Evolutionary conservation across 768 basidiomycete genomes (phyloP), one percentile per base, ranked within the genome.

Genomic region (Russula abietina): DNA sequence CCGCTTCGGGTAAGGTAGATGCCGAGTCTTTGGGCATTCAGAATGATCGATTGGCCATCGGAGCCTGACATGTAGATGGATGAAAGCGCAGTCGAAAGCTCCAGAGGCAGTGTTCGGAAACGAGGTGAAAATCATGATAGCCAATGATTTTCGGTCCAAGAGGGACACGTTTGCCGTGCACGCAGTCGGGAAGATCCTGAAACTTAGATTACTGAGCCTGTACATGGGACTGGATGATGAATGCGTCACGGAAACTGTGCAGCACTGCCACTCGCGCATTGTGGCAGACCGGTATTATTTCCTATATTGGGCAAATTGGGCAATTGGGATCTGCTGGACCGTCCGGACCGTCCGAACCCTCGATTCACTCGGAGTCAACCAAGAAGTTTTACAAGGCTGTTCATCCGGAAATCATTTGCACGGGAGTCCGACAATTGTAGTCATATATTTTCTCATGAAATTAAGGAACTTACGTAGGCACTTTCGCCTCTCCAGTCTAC

Each of bases 321-420:
- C n/a, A n/a, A 22, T 2, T 14, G 32, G 26, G 41, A 6, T 33
- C 33, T 19, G 17, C n/a, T 36, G 24, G 43, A 7, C n/a, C 3
- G 49, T 11, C 9, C 49, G 12, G 30, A n/a, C n/a, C 22, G 22
- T 22, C n/a, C 10, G 33, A 1, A 3, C 10, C 33, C 12, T 12
- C 36, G 36, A 36, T 12, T 43, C 41, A 9, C 24, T 50, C 62
- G 57, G 62, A 33, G 19, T n/a, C 3, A n/a, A 10, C 7, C n/a
- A n/a, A n/a, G 19, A 64, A 60, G 22, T 60, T 64, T 62, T 64
- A 28, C 41, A 30, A 10, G 58, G 63, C 63, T 64, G 54, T 64
- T 51, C 63, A 64, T 54, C 62, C 62, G 62, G 62, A 33, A 22
- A 26, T 57, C 1, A 45, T 11, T 4, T 28, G n/a, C 50, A 49